Evolutionary conservation across 306 rosid species (phyloP).

Genomic region (Dryas alaskensis): DNA sequence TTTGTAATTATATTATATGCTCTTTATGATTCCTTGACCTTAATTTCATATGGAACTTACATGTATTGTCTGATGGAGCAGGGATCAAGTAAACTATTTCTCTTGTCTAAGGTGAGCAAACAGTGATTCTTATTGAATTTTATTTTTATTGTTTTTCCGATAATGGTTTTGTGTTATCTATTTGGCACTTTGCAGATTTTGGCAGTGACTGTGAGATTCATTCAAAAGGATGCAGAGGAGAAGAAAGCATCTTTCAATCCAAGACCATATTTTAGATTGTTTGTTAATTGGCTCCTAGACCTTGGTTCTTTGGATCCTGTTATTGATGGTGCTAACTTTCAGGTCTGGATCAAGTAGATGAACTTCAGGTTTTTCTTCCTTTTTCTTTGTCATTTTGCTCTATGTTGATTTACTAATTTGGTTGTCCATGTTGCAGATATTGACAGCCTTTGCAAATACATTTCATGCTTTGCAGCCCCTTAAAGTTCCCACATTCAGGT

Average conservation of each 20-base stretch:
- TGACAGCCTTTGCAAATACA: slow-evolving; percentile 77
- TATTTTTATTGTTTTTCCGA: neutral
- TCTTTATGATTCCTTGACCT: neutral
- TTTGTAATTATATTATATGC: neutral
- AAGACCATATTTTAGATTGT: slow-evolving; percentile 91
- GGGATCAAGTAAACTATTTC: slow-evolving; percentile 70
- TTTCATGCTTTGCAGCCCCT: slow-evolving; percentile 95
- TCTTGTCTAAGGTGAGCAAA: slow-evolving; percentile 69
- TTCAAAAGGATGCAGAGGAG: slow-evolving; percentile 85
- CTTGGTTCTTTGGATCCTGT: slow-evolving; percentile 86
- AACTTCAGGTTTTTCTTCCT: slow-evolving; percentile 1
- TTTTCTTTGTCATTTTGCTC: slow-evolving; percentile 7
- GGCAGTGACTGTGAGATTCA: slow-evolving; percentile 65
- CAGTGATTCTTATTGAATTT: neutral
- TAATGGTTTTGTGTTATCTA: slow-evolving; percentile 22
- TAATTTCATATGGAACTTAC: slow-evolving; percentile 2
- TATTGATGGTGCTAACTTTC: slow-evolving; percentile 84
- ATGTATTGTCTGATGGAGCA: slow-evolving; percentile 40
- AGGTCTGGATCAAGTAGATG: slow-evolving; percentile 50
- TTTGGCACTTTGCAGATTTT: slow-evolving; percentile 58
- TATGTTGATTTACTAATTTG: slow-evolving; percentile 22
- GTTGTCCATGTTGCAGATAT: slow-evolving; percentile 56
- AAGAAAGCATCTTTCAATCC: slow-evolving; percentile 80
- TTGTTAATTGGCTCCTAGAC: slow-evolving; percentile 84
- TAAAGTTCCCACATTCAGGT: slow-evolving; percentile 95